A percentile compares a stretch with the other conserved stretches of the same genome.
These are phyloP conservation scores for Coccinonectria pachysandricola DNA, from an alignment of 2,329 filamentous ascomycete species.

Conservation along the genomic window DNA sequence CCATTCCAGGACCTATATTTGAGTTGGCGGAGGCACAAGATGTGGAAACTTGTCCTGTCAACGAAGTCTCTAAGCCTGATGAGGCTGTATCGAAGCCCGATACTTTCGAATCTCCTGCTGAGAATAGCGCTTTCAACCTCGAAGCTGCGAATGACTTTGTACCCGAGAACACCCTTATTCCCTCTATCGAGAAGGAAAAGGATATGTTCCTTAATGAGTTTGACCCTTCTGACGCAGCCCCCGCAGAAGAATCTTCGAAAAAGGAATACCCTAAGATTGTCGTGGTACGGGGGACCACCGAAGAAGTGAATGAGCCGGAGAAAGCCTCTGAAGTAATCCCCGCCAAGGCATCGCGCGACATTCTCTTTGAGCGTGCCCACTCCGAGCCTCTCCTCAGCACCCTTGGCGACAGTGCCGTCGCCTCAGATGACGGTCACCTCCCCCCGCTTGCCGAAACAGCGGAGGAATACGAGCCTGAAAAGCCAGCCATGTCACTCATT, in stretches of 20 bases:
- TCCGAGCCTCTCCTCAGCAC: conserved; percentile 1
- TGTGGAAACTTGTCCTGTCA: not conserved
- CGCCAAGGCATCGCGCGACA: conserved; percentile 4
- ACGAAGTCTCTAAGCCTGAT: conserved; percentile 1
- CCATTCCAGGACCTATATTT: too few relatives aligned
- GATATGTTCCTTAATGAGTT: conserved; percentile 7
- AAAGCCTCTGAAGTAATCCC: too few relatives aligned
- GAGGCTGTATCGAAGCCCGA: too few relatives aligned
- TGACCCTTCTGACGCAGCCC: conserved; percentile 10
- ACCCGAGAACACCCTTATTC: conserved; percentile 3
- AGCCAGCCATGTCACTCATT: conserved; percentile 1
- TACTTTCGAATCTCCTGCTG: too few relatives aligned
- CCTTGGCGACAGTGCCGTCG: conserved; percentile 4
- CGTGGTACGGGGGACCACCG: conserved; percentile 1
- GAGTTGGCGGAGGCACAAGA: too few relatives aligned
- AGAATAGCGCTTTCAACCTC: too few relatives aligned
- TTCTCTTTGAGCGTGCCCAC: conserved; percentile 12
- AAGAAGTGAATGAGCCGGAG: conserved; percentile 2
- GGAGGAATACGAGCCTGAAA: conserved; percentile 2
- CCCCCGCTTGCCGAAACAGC: conserved; percentile 3
- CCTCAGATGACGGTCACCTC: conserved; percentile 1
- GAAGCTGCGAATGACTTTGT: too few relatives aligned
- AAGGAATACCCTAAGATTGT: too few relatives aligned
- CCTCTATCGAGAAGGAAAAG: conserved; percentile 2
- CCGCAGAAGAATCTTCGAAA: too few relatives aligned